Evolutionary conservation across 1,284 basidiomycete genomes (phyloP).

Genomic region (Cryptococcus maquisensis): DNA sequence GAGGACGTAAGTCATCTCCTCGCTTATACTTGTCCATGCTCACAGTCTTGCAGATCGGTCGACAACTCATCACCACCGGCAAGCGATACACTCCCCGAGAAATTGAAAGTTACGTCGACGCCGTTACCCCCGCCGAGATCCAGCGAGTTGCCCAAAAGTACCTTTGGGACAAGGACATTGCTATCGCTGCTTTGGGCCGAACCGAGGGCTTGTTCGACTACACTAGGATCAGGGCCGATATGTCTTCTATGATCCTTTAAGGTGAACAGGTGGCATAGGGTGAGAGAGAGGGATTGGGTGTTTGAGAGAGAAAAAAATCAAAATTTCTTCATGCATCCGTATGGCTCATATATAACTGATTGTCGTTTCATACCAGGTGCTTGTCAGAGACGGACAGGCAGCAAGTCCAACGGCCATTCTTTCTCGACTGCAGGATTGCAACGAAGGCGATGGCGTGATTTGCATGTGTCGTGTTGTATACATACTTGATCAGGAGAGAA

Average conservation of each 20-base stretch:
- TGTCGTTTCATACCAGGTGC: too few relatives aligned
- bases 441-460: too few relatives aligned
- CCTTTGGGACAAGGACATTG: conserved; percentile 72
- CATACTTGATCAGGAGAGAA: too few relatives aligned
- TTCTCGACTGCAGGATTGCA: too few relatives aligned
- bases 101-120: conserved; percentile 88
- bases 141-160: conserved; percentile 93
- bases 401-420: too few relatives aligned
- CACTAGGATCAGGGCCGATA: conserved; percentile 49
- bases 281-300: not conserved
- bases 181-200: conserved; percentile 59
- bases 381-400: too few relatives aligned
- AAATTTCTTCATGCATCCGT: not conserved
- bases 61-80: conserved; percentile 93
- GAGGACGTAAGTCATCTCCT: conserved; percentile 62
- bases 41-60: conserved; percentile 60
- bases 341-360: not conserved
- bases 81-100: conserved; percentile 85
- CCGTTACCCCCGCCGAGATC: conserved; percentile 84
- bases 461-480: too few relatives aligned
- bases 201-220: conserved; percentile 72
- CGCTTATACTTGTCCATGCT: not conserved
- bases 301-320: conserved; percentile 4
- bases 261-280: not conserved
- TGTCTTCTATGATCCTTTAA: conserved; percentile 46